phyloP scores from a whole-genome alignment of 2,329 filamentous ascomycete species.

The Fusarium odoratissimum region DNA sequence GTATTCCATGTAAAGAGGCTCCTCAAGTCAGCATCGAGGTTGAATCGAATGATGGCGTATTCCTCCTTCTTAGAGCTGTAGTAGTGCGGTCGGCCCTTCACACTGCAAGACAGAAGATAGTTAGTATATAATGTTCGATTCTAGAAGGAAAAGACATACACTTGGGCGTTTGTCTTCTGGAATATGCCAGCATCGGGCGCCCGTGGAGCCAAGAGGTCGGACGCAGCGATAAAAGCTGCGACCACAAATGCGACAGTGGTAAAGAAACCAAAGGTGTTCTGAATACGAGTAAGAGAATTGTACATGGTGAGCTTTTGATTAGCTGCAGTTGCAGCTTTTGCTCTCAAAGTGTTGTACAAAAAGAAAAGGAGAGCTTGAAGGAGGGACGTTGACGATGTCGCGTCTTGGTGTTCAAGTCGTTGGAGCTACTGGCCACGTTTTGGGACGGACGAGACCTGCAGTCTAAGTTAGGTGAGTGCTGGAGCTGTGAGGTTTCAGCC shows the following conservation, averaged over 20 bases:
- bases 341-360: constrained; percentile 5
- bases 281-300: constrained; percentile 83
- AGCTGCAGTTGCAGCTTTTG: constrained; percentile 32
- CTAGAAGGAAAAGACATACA: constrained; percentile 66
- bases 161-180: constrained; percentile 80
- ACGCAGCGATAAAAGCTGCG: constrained; percentile 81
- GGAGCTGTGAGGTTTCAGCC: constrained; percentile 36
- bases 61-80: constrained; percentile 94
- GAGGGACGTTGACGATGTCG: constrained; percentile 28
- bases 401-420: constrained; percentile 32
- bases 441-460: constrained; percentile 25
- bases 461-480: constrained; percentile 18
- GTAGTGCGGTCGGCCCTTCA: constrained; percentile 94
- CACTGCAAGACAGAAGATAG: constrained; percentile 59
- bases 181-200: constrained; percentile 71
- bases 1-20: constrained; percentile 99
- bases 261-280: constrained; percentile 98
- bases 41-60: constrained; percentile 94
- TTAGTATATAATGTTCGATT: constrained; percentile 4
- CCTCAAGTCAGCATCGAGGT: constrained; percentile 89
- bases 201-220: constrained; percentile 78
- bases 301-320: constrained; percentile 74
- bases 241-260: constrained; percentile 90
- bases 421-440: constrained; percentile 41
- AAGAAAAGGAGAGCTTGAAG: constrained; percentile 2